Conservation (phyloP, 176 grass and related monocot genomes). For the Thinopyrum elongatum region DNA sequence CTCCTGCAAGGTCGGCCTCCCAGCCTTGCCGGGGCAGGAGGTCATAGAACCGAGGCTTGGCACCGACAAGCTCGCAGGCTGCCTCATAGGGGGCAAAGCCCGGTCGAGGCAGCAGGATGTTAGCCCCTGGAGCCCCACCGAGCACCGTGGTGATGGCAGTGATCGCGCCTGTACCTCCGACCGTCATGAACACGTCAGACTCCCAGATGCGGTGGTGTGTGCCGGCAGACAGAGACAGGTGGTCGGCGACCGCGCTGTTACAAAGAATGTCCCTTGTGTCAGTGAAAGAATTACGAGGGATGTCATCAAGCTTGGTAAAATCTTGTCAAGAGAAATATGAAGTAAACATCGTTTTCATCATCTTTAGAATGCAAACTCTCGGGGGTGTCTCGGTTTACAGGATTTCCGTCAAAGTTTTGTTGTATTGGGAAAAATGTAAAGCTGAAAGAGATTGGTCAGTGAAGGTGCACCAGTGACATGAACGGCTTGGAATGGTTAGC, state of each 20-base stretch:
- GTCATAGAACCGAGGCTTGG: conserved; percentile 76
- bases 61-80: conserved; percentile 62
- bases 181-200: conserved; percentile 63
- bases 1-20: conserved; percentile 58
- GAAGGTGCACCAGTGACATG: neutral
- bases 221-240: conserved; percentile 57
- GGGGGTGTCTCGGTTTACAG: too few species aligned
- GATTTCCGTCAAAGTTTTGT: neutral
- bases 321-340: neutral
- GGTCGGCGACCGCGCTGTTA: conserved; percentile 57
- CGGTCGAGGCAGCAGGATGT: conserved; percentile 74
- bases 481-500: neutral
- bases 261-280: neutral
- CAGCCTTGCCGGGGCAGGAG: conserved; percentile 50
- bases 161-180: conserved; percentile 69
- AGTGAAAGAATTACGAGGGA: neutral
- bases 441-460: neutral
- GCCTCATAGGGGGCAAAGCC: conserved; percentile 80
- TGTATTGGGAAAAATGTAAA: neutral
- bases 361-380: neutral
- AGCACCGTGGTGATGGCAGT: conserved; percentile 59
- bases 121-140: conserved; percentile 39
- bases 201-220: conserved; percentile 44
- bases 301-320: neutral
- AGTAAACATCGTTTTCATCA: neutral